phyloP scores from a whole-genome alignment of 176 grass and related monocot species.

The Triticum monococcum region DNA sequence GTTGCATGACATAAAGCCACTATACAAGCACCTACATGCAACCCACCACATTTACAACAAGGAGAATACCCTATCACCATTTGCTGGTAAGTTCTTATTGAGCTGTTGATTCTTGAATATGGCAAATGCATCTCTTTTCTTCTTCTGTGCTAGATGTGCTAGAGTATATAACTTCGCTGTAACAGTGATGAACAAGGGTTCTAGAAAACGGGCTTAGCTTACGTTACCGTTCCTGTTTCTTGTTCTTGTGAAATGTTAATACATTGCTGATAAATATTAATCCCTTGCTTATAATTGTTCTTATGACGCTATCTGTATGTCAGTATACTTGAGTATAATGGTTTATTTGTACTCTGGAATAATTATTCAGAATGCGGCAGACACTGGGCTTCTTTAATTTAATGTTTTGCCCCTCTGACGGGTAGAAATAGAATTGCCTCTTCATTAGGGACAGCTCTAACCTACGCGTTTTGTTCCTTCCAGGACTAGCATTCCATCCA shows the following conservation, averaged over 20 bases:
- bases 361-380: no score
- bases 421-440: neutral
- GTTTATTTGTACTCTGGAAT: neutral
- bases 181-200: neutral
- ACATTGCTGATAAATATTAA: no score
- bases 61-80: conserved; percentile 95
- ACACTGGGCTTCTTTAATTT: neutral
- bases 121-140: neutral
- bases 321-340: neutral
- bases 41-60: conserved; percentile 99
- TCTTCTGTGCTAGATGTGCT: neutral
- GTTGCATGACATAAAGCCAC: conserved; percentile 96
- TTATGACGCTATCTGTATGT: no score
- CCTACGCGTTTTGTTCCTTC: neutral
- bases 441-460: neutral
- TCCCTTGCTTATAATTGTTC: no score
- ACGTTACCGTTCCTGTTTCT: neutral
- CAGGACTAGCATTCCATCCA: conserved; percentile 93
- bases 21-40: conserved; percentile 90
- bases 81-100: conserved; percentile 61
- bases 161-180: neutral
- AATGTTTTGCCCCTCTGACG: neutral
- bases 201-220: neutral
- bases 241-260: neutral
- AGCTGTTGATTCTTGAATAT: neutral